Base-by-base conservation (phyloP, 2,329 filamentous ascomycete genomes). In the Diaporthe velutina region DNA sequence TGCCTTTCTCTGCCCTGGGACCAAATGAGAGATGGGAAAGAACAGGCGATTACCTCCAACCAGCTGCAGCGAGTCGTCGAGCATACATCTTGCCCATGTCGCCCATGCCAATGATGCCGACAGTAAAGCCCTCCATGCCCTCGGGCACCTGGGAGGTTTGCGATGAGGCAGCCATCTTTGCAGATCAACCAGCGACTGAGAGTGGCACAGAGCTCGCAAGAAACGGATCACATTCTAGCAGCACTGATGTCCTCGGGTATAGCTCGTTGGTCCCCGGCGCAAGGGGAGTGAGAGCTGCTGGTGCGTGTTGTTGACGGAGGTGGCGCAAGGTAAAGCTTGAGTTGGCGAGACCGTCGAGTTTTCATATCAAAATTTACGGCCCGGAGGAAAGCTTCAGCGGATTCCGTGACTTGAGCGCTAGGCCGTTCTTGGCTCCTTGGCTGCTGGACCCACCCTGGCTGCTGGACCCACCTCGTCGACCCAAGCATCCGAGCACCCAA, bases 71-170 rank as follows among this genome's bases (percentile, higher is more conserved):
- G 81, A 99, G 90, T 82, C 92, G 92, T 81, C 93, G 92, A 81
- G 97, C 95, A 85, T 99, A 99, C 95, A 99, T 97, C 90, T 93
- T 98, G 81, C 97, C 97, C 97, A 99, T 99, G 82, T 98, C 96
- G 78, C 97, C 97, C 96, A 99, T 98, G 76, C 97, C 97, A 83
- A 99, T 99, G 82, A 99, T 94, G 79, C 97, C 97, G 79, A 99
- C 90, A 77, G 93, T 91, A 83, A 95, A 95, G 81, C 90, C 88
- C 79, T 93, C 90, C 92, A 91, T 91, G 78, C 81, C 86, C 19
- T 80, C 76, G 25, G 86, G 85, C 76, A 85, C 75, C 60, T 73
- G 74, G 13, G 45, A 45, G 12, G 60, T 52, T 58, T 70, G 60
- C 30, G 77, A 58, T 28, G 78, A 60, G 33, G 77, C 60, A 45